Conservation (phyloP, 2,329 filamentous ascomycete species). For the Diplodia mutila region DNA sequence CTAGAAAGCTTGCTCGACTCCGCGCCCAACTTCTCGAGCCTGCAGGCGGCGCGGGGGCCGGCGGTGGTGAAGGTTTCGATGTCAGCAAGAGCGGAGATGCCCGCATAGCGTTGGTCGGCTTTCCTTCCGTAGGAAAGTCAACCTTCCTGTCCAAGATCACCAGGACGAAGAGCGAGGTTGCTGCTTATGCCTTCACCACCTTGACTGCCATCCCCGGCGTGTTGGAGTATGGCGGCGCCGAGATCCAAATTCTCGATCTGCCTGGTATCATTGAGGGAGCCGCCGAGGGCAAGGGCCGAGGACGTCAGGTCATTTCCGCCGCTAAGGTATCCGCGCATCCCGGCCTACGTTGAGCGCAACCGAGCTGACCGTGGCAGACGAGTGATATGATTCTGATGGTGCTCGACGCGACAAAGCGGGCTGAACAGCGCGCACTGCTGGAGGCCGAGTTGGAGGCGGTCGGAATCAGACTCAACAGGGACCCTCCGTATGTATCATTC, state of each 20-base stretch:
- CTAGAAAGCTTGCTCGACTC: slow-evolving; percentile 90
- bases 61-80: slow-evolving; percentile 79
- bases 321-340: slow-evolving; percentile 66
- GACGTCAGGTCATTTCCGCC: slow-evolving; percentile 93
- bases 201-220: slow-evolving; percentile 97
- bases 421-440: slow-evolving; percentile 85
- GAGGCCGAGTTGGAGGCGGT: slow-evolving; percentile 95
- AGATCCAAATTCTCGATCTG: slow-evolving; percentile 96
- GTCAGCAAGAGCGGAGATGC: slow-evolving; percentile 97
- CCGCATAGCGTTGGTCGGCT: slow-evolving; percentile 95
- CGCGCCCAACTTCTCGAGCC: slow-evolving; percentile 94
- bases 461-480: slow-evolving; percentile 87
- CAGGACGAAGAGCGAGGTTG: slow-evolving; percentile 94
- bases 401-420: slow-evolving; percentile 92
- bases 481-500: slow-evolving; percentile 63
- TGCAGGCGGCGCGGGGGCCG: slow-evolving; percentile 73
- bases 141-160: slow-evolving; percentile 99
- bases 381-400: slow-evolving; percentile 98
- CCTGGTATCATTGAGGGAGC: slow-evolving; percentile 98
- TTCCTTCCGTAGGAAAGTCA: slow-evolving; percentile 97
- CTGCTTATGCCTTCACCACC: slow-evolving; percentile 96
- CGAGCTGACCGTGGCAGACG: slow-evolving; percentile 57
- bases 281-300: slow-evolving; percentile 91
- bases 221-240: slow-evolving; percentile 94
- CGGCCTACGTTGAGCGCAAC: no score